Base-by-base conservation (phyloP, 164 flowering plant genomes). In the grape (Vitis vinifera) region DNA sequence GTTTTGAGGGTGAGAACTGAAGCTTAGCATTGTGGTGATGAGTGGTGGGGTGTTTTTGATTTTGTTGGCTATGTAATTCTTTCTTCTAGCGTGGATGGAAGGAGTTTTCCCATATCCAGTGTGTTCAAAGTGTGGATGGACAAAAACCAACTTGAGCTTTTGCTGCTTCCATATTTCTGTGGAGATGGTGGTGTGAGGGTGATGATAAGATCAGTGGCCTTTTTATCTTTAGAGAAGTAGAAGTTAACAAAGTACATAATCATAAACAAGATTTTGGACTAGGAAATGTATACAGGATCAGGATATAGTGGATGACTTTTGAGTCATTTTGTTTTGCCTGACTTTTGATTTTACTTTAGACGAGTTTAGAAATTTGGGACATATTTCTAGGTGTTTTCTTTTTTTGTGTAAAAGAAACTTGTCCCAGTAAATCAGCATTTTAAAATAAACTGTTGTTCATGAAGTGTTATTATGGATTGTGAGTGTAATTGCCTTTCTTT, bases 201-300 rank as follows among this genome's bases (percentile, higher is more conserved):
- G 23, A 19, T 19, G 19, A 23, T 23, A 23, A 23, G 27, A 23
- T 23, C 27, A 23, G 2, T 37, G 68, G 53, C 13, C 19, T 58
- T 63, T 15, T 23, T 23, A 65, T 63, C 65, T 11, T 68, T 66
- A 50, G 69, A 73, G 68, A 69, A 68, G 2, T 80, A 79, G 76
- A 78, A 77, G 73, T 65, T 80, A 69, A 75, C 66, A 55, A 23
- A 23, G 78, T 68, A 70, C 77, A 76, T 77, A 76, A 71, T 23
- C 27, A 23, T 23, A 23, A 23, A 71, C 61, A 67, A 77, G 77
- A 77, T 82, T 81, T 82, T 77, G 80, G 73, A 70, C 66, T 69
- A 72, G 77, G 75, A 62, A 60, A 68, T 79, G 79, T 81, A 81
- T 74, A 85, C 80, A 72, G 75, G 70, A 75, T 78, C 27, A 23